Base-by-base conservation (phyloP, 441 rosid species). In the Gossypium davidsonii region DNA sequence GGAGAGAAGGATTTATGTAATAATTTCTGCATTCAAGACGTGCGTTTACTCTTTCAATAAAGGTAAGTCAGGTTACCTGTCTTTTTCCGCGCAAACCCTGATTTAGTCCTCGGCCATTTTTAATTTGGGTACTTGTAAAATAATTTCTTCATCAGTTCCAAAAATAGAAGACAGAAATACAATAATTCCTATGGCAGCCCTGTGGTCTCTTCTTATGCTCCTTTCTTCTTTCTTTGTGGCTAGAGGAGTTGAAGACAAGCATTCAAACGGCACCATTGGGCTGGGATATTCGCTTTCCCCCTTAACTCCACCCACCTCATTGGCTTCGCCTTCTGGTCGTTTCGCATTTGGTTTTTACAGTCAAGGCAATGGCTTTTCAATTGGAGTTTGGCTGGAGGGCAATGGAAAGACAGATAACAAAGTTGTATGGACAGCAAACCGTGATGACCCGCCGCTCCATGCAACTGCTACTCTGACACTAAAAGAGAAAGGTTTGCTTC, bases 401-500 rank as follows among this genome's bases (percentile, higher is more conserved):
- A 20, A 55, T 8, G 1, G 59, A 18, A 55, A 55, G 59, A 55
- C 46, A 9, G 44, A 37, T 7, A 7, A 51, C 17, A 31, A 3
- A 63, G 62, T 73, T 20, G 70, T 73, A 15, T 73, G 70, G 76
- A 62, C 70, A 2, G 70, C 76, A 18, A 34, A 73, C 53, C 76
- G 70, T n/a, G 69, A 61, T 72, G 68, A 49, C 21, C 59, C 59
- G 5, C 69, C 21, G 1, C 49, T 71, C 57, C 8, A 59, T 9
- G 31, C 56, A 1, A 60, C 6, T 25, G 21, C 68, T 28, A 12
- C 15, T n/a, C 18, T 72, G 23, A 8, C 1, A 0, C 37, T 51
- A 3, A 51, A 44, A 2, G 14, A 59, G 4, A 57, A 73, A 14
- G 64, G 71, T 3, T 10, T 34, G 39, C 39, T 73, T 17, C 64